phyloP scores from a whole-genome alignment of 148 eudicot genomes.

The Arctostaphylos glauca region DNA sequence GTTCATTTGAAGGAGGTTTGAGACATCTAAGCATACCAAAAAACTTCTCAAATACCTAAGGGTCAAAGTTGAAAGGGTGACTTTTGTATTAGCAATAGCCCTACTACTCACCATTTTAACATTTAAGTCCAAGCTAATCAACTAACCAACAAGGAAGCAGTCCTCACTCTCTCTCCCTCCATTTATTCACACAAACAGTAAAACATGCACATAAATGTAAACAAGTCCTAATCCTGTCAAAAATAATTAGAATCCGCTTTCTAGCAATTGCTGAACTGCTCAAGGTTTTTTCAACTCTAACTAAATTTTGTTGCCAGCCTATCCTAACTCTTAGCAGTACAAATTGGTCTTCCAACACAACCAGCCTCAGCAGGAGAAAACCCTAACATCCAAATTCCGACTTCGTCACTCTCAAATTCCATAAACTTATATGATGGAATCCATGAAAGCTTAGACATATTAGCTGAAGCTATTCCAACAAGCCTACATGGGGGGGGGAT shows the following conservation, averaged over 20 bases:
- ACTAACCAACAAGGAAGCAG: conserved; percentile 1
- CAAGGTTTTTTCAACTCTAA: not conserved
- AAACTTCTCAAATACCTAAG: not conserved
- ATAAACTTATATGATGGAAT: not conserved
- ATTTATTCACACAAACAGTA: not conserved
- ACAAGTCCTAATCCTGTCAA: not conserved
- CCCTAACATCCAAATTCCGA: not conserved
- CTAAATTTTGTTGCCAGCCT: not conserved
- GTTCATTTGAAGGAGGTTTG: not conserved
- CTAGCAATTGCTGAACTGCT: not conserved
- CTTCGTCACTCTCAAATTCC: not conserved
- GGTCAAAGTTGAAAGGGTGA: not conserved
- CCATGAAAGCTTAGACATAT: not conserved
- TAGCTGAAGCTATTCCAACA: not conserved
- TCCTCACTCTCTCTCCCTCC: not conserved
- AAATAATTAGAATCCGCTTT: not conserved
- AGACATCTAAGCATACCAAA: not conserved
- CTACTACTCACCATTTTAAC: not conserved
- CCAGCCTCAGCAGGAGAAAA: not conserved
- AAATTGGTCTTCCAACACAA: not conserved
- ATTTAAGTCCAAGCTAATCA: not conserved
- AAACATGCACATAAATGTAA: not conserved
- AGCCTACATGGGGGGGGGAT: not conserved
- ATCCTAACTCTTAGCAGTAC: not conserved
- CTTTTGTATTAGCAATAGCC: not conserved